Evolutionary conservation across 73 alveolate species (phyloP).

Genomic region (Paramecium primaurelia): DNA sequence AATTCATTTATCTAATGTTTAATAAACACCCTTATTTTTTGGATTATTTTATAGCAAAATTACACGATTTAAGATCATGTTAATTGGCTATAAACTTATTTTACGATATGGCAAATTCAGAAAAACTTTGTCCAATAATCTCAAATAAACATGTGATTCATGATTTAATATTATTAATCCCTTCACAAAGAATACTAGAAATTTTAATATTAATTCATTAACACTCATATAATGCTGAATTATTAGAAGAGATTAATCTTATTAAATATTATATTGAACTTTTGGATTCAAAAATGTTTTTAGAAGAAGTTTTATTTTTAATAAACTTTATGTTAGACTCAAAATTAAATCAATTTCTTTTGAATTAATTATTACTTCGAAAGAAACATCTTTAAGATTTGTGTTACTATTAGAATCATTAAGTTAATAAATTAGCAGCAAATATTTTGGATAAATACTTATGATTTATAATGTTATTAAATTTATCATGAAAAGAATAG

Average conservation of each 20-base stretch:
- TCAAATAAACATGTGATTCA: not conserved
- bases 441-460: not conserved
- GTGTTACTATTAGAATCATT: not conserved
- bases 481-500: not conserved
- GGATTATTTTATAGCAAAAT: not conserved
- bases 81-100: not conserved
- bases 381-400: not conserved
- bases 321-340: not conserved
- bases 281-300: not conserved
- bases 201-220: not conserved
- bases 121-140: not conserved
- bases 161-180: not conserved
- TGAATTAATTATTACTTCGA: not conserved
- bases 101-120: not conserved
- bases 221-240: not conserved
- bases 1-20: not conserved
- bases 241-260: not conserved
- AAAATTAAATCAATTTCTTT: not conserved
- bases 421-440: not conserved
- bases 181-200: not conserved
- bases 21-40: not conserved
- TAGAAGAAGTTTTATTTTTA: not conserved
- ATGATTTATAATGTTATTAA: not conserved
- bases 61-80: not conserved
- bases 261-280: not conserved